Percentiles rank a stretch among this genome's conserved stretches.
Evolutionary conservation across 106 monocot species (phyloP).

Genomic region (Dioscorea dumetorum): DNA sequence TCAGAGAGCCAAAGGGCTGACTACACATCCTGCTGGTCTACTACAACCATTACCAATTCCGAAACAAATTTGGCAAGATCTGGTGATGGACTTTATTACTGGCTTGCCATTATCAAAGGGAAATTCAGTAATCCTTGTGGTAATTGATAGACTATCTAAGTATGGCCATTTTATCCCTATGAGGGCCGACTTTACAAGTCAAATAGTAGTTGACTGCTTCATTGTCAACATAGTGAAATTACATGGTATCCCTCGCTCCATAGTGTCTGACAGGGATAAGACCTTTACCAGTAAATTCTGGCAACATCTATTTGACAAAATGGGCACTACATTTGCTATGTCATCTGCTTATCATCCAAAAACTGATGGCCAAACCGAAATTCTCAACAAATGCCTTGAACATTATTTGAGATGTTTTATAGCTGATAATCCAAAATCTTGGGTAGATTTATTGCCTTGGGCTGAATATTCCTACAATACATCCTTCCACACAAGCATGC

Average conservation of each 20-base stretch:
- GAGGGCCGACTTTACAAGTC: too few species aligned
- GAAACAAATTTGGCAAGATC: neutral
- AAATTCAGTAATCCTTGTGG: neutral
- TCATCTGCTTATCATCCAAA: neutral
- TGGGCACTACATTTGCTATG: too few species aligned
- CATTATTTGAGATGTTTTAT: neutral
- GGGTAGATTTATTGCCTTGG: too few species aligned
- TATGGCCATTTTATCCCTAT: conserved; percentile 6
- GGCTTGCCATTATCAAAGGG: neutral
- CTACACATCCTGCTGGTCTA: neutral
- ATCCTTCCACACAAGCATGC: too few species aligned
- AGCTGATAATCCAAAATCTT: too few species aligned
- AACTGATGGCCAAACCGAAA: neutral
- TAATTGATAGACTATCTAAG: conserved; percentile 1
- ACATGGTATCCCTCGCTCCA: too few species aligned
- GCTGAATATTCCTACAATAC: too few species aligned
- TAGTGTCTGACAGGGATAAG: too few species aligned
- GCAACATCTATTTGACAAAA: too few species aligned
- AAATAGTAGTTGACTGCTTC: too few species aligned
- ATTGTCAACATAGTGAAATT: too few species aligned
- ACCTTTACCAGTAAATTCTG: too few species aligned
- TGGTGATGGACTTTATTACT: conserved; percentile 4
- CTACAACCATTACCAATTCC: conserved; percentile 4
- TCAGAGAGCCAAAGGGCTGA: neutral
- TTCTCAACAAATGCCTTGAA: neutral